These are phyloP conservation scores for Pseudopithomyces chartarum DNA, from an alignment of 2,329 filamentous ascomycete species.

Conservation along the genomic window DNA sequence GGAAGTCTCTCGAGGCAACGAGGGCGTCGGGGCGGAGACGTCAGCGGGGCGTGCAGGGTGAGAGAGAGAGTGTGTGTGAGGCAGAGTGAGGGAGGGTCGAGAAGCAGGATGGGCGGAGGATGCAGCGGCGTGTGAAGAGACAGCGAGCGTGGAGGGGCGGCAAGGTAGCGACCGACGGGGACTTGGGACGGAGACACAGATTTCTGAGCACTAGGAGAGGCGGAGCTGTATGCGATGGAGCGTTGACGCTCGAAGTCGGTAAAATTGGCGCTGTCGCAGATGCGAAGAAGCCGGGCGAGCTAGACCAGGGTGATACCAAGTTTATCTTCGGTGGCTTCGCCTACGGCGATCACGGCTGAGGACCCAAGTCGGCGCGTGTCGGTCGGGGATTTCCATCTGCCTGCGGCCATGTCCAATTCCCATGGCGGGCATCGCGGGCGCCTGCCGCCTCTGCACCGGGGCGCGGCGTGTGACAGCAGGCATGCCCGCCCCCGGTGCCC, in stretches of 20 bases:
- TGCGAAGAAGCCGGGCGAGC: constrained; percentile 17
- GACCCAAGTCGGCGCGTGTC: background rate
- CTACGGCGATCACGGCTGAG: constrained; percentile 27
- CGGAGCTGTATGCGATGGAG: constrained; percentile 6
- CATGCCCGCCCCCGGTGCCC: too few relatives aligned
- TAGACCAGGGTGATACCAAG: constrained; percentile 32
- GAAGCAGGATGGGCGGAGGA: constrained; percentile 2
- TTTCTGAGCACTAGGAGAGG: background rate
- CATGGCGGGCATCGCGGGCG: background rate
- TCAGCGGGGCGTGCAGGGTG: constrained; percentile 9
- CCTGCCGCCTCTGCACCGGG: background rate
- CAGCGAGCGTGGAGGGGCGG: constrained; percentile 11
- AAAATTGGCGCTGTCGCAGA: constrained; percentile 23
- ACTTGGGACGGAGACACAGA: background rate
- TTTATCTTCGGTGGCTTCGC: constrained; percentile 23
- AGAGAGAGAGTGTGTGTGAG: too few relatives aligned
- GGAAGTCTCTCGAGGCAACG: background rate
- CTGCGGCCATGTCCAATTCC: background rate
- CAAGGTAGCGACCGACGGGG: constrained; percentile 13
- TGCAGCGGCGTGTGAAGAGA: background rate
- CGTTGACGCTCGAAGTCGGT: constrained; percentile 25
- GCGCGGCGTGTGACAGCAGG: background rate
- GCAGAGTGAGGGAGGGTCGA: background rate
- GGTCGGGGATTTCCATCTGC: constrained; percentile 5
- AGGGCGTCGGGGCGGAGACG: background rate